Percentiles rank a stretch among this genome's conserved stretches.
Evolutionary conservation across 2,329 filamentous ascomycete species (phyloP).

Genomic region (Rutstroemia sp.): DNA sequence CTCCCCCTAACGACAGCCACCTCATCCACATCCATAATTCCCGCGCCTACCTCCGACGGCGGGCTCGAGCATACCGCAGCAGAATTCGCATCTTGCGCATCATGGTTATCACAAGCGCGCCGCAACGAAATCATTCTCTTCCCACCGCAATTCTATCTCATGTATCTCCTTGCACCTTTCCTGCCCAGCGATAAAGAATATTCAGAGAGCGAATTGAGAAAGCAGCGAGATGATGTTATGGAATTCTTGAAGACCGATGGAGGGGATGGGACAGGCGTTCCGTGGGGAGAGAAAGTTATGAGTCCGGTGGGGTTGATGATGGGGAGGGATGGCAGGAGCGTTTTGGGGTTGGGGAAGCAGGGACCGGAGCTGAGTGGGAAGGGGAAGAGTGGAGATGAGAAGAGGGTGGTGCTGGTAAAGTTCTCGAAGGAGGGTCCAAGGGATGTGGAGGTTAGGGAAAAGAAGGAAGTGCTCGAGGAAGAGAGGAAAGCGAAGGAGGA

Average conservation of each 20-base stretch:
- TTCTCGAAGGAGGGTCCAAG: conserved; percentile 45
- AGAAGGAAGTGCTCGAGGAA: conserved; percentile 38
- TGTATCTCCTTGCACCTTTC: conserved; percentile 50
- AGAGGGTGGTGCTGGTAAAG: conserved; percentile 50
- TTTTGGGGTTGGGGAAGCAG: conserved; percentile 51
- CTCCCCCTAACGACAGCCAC: conserved; percentile 34
- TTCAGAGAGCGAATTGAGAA: conserved; percentile 30
- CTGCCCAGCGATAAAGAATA: conserved; percentile 30
- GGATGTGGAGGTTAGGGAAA: conserved; percentile 44
- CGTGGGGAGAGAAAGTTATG: conserved; percentile 55
- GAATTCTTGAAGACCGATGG: conserved; percentile 42
- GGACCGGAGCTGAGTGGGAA: conserved; percentile 45
- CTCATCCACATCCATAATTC: conserved; percentile 27
- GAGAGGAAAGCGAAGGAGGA: conserved; percentile 36
- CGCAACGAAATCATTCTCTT: conserved; percentile 71
- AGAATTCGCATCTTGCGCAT: conserved; percentile 60
- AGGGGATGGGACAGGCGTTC: conserved; percentile 32
- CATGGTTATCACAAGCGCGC: conserved; percentile 61
- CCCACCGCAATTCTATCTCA: conserved; percentile 78
- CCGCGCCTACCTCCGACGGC: conserved; percentile 62
- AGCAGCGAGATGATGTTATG: conserved; percentile 45
- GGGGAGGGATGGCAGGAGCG: conserved; percentile 41
- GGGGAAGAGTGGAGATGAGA: conserved; percentile 46
- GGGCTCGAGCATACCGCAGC: conserved; percentile 63
- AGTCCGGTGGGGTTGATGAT: conserved; percentile 43